A percentile compares a stretch with the other conserved stretches of the same genome.
Evolutionary conservation across 495 filamentous ascomycete species (phyloP).

Genomic region (Xylaria grammica): DNA sequence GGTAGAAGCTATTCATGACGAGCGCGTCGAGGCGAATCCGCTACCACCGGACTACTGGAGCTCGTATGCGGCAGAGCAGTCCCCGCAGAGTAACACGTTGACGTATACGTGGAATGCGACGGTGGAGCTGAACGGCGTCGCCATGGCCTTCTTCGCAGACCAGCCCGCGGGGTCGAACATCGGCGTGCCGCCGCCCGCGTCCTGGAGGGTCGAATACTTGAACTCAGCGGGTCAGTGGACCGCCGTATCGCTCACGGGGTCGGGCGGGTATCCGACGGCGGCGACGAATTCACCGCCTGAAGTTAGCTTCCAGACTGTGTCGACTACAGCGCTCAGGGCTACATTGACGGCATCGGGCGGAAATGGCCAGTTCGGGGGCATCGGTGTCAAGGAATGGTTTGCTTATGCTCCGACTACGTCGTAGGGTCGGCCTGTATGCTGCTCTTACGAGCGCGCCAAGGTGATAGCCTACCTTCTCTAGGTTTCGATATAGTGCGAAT

Average conservation of each 20-base stretch:
- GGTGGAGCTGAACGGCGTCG: constrained; percentile 13
- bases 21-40: constrained; percentile 17
- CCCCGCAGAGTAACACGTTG: constrained; percentile 12
- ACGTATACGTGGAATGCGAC: constrained; percentile 19
- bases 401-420: constrained; percentile 16
- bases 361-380: constrained; percentile 2
- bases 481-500: too few relatives aligned
- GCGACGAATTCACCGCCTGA: constrained; percentile 9
- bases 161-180: constrained; percentile 16
- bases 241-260: constrained; percentile 4
- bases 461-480: neutral
- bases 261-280: constrained; percentile 12
- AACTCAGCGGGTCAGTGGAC: constrained; percentile 3
- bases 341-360: constrained; percentile 7
- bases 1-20: constrained; percentile 15
- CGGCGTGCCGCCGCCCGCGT: constrained; percentile 15
- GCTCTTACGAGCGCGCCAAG: neutral
- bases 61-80: constrained; percentile 17
- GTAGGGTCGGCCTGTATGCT: neutral
- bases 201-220: constrained; percentile 13
- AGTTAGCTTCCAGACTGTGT: constrained; percentile 6
- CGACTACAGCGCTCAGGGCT: constrained; percentile 15
- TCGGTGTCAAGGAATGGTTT: constrained; percentile 20
- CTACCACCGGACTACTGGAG: constrained; percentile 16
- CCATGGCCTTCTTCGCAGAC: constrained; percentile 21